Percentiles rank a stretch among this genome's conserved stretches.
Conservation (phyloP, 371 early-diverging fungal genomes). For the Parasitella parasitica region DNA sequence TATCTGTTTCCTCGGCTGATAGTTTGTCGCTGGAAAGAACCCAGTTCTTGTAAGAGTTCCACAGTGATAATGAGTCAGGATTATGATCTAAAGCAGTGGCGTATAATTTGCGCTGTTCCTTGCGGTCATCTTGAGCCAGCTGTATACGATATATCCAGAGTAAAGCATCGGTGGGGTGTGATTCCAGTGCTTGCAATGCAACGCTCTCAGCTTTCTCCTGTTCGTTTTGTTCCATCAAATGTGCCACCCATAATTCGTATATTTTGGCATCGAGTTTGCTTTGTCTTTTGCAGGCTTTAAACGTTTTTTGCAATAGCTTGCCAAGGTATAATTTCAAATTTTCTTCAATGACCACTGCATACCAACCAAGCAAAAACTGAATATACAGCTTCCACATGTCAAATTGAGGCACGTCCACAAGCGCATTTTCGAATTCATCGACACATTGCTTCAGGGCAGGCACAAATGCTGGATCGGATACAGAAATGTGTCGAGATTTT, state of each 20-base stretch:
- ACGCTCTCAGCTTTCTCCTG: constrained; percentile 27
- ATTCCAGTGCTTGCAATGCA: constrained; percentile 37
- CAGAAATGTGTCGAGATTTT: constrained; percentile 14
- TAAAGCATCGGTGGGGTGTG: constrained; percentile 35
- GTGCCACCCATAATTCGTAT: constrained; percentile 49
- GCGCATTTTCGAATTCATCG: constrained; percentile 41
- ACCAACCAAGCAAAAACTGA: constrained; percentile 58
- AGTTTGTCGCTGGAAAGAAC: constrained; percentile 19
- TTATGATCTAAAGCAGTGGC: constrained; percentile 36
- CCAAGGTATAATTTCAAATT: constrained; percentile 61
- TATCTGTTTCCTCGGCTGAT: constrained; percentile 26
- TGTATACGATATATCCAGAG: constrained; percentile 47
- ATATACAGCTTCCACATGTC: constrained; percentile 64
- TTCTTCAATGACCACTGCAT: constrained; percentile 48
- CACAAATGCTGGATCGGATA: constrained; percentile 56
- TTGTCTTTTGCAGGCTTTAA: constrained; percentile 42
- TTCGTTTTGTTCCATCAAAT: constrained; percentile 20
- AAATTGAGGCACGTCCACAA: constrained; percentile 33
- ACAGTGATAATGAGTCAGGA: constrained; percentile 40
- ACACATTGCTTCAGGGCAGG: constrained; percentile 56
- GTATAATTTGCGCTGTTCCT: constrained; percentile 26
- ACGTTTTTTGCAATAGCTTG: constrained; percentile 46
- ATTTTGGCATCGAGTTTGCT: constrained; percentile 38
- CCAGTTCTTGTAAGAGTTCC: constrained; percentile 53
- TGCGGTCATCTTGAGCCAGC: constrained; percentile 10